Conservation (phyloP, 768 basidiomycete species). For the Hebeloma cylindrosporum region DNA sequence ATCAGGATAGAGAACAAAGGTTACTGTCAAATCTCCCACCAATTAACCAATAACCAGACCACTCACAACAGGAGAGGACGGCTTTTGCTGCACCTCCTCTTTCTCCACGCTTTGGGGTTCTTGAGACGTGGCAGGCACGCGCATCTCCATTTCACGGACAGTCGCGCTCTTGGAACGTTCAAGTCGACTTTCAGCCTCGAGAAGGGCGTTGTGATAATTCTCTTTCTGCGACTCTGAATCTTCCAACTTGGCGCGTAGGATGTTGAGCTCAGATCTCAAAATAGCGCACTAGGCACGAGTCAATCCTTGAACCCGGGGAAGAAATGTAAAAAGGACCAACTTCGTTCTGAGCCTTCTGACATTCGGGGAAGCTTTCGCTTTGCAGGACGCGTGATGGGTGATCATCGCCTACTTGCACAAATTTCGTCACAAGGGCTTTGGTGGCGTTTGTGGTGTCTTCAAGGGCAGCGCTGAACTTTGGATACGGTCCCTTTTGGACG, state of each 20-base stretch:
- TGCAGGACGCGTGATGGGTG: conserved; percentile 32
- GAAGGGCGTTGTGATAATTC: conserved; percentile 49
- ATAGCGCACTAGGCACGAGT: conserved; percentile 47
- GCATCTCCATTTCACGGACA: conserved; percentile 47
- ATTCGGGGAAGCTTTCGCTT: conserved; percentile 43
- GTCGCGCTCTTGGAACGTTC: conserved; percentile 60
- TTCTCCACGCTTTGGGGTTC: conserved; percentile 35
- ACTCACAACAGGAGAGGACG: conserved; percentile 75
- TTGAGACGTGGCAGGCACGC: conserved; percentile 23
- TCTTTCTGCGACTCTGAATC: conserved; percentile 52
- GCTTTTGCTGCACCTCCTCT: conserved; percentile 50
- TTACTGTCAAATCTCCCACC: conserved; percentile 59
- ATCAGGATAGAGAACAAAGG: conserved; percentile 46
- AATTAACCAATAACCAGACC: conserved; percentile 51
- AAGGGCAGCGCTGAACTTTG: conserved; percentile 44
- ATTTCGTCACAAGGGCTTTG: conserved; percentile 55
- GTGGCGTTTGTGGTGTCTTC: conserved; percentile 59
- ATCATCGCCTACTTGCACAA: conserved; percentile 46
- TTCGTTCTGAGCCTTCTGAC: conserved; percentile 59
- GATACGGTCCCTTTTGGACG: conserved; percentile 36
- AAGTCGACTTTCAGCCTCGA: conserved; percentile 56
- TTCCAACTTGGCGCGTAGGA: conserved; percentile 47
- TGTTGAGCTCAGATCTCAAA: conserved; percentile 56
- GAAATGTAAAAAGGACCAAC: conserved; percentile 36
- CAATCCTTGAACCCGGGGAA: conserved; percentile 3